These are phyloP conservation scores for Clonostachys rhizophaga DNA, from an alignment of 2,329 filamentous ascomycete genomes.

Conservation along the genomic window DNA sequence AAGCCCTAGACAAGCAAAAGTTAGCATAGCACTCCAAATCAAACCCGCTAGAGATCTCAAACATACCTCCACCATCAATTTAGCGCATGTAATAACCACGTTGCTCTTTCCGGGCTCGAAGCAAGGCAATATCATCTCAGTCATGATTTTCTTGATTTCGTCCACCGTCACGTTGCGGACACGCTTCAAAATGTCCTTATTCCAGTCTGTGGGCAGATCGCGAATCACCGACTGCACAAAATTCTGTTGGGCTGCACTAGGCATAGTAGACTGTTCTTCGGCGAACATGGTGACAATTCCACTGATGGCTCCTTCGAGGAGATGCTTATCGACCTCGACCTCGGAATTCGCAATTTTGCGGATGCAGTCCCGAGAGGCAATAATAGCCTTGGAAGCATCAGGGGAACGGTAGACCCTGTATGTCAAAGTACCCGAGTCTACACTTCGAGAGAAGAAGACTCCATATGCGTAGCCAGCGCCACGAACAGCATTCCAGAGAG, in stretches of 20 bases:
- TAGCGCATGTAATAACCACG: slow-evolving; percentile 82
- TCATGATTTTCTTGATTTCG: slow-evolving; percentile 71
- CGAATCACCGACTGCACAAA: slow-evolving; percentile 80
- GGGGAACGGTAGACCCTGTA: slow-evolving; percentile 90
- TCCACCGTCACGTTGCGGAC: slow-evolving; percentile 73
- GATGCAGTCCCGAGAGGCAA: slow-evolving; percentile 70
- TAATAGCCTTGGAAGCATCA: slow-evolving; percentile 81
- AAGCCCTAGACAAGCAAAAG: slow-evolving; percentile 54
- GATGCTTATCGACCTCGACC: slow-evolving; percentile 69
- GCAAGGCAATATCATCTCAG: slow-evolving; percentile 69
- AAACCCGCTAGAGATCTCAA: neutral
- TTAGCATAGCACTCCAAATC: neutral
- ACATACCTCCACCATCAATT: slow-evolving; percentile 74
- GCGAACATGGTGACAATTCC: slow-evolving; percentile 83
- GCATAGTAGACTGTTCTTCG: slow-evolving; percentile 83
- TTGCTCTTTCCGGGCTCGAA: slow-evolving; percentile 81
- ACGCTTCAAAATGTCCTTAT: slow-evolving; percentile 68
- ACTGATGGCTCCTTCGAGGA: slow-evolving; percentile 86
- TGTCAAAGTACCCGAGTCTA: slow-evolving; percentile 75
- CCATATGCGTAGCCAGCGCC: slow-evolving; percentile 94
- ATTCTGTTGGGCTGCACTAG: slow-evolving; percentile 74
- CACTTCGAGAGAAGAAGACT: slow-evolving; percentile 70
- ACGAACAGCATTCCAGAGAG: slow-evolving; percentile 88
- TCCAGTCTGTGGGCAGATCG: slow-evolving; percentile 72
- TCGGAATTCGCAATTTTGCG: slow-evolving; percentile 68